Evolutionary conservation across 139 green algal species (phyloP).

Genomic region (Volvox reticuliferus): DNA sequence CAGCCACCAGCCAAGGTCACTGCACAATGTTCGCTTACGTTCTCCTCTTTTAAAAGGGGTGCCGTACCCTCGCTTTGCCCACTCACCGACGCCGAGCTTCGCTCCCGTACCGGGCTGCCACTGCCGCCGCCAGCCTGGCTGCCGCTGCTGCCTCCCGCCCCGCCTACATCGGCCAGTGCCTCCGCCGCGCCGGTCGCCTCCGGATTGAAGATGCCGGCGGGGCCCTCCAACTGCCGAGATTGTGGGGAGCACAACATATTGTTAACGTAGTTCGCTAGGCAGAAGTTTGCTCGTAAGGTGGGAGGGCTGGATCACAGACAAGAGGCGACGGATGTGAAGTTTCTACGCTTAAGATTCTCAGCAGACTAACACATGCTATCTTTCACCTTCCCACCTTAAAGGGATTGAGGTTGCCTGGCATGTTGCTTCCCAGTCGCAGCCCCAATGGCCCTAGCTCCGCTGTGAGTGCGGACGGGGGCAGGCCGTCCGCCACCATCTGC

Average conservation of each 20-base stretch:
- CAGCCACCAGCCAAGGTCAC: too few species aligned
- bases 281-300: too few species aligned
- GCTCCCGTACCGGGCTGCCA: neutral
- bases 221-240: neutral
- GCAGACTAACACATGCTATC: too few species aligned
- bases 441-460: constrained; percentile 8
- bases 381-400: neutral
- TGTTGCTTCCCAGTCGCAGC: neutral
- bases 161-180: neutral
- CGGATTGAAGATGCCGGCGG: neutral
- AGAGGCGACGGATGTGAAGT: too few species aligned
- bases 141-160: neutral
- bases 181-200: neutral
- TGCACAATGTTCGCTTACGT: too few species aligned
- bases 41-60: too few species aligned
- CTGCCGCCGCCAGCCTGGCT: neutral
- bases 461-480: neutral
- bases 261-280: too few species aligned
- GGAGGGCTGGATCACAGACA: too few species aligned
- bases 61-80: neutral
- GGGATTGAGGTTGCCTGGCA: neutral
- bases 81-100: constrained; percentile 13
- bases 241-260: too few species aligned
- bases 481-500: constrained; percentile 38
- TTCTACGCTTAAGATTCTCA: too few species aligned